phyloP scores from a whole-genome alignment of 75 land plant species.

The Sequoia sempervirens region DNA sequence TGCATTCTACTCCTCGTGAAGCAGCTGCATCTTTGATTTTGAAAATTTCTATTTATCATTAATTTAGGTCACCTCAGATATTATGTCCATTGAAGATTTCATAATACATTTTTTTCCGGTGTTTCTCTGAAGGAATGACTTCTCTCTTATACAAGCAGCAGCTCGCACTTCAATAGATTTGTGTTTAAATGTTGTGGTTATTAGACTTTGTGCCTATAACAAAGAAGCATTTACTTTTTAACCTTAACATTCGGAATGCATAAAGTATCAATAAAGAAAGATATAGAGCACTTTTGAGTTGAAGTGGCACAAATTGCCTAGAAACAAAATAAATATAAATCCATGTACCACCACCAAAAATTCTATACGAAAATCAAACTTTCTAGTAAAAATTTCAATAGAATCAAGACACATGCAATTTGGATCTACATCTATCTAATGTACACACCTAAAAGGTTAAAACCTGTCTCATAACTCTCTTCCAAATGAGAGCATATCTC shows the following conservation, averaged over 20 bases:
- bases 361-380: not conserved
- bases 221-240: not conserved
- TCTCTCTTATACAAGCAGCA: slow-evolving; percentile 56
- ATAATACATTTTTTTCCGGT: no score
- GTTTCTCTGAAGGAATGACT: no score
- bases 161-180: slow-evolving; percentile 59
- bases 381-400: not conserved
- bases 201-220: slow-evolving; percentile 48
- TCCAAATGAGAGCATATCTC: slow-evolving; percentile 78
- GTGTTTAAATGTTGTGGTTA: slow-evolving; percentile 66
- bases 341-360: not conserved
- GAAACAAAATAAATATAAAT: not conserved
- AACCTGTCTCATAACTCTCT: slow-evolving; percentile 52
- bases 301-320: not conserved
- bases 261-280: not conserved
- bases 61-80: no score
- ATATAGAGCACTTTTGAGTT: not conserved
- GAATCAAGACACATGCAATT: not conserved
- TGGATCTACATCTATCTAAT: not conserved
- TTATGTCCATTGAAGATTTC: no score
- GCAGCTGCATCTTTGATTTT: no score
- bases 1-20: no score
- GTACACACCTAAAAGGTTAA: slow-evolving; percentile 40
- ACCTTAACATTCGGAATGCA: not conserved
- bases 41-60: no score